Conservation (phyloP, 148 eudicot species). For the Beta vulgaris region DNA sequence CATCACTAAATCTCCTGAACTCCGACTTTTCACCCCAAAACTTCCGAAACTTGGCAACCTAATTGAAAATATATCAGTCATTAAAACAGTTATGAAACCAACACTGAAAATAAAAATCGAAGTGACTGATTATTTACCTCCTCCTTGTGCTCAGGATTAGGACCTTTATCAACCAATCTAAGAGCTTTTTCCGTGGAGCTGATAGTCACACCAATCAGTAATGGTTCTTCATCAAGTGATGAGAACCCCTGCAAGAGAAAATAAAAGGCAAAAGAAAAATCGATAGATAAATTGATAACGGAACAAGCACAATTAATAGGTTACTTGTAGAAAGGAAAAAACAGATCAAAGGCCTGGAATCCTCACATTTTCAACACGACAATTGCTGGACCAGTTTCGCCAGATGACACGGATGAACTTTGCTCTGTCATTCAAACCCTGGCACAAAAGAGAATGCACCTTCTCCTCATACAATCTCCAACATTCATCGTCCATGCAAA, state of each 20-base stretch:
- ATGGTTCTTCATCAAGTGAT: constrained; percentile 58
- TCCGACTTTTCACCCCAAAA: constrained; percentile 95
- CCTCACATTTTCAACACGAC: constrained; percentile 65
- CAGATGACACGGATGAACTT: constrained; percentile 74
- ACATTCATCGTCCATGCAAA: constrained; percentile 79
- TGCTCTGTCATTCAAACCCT: constrained; percentile 72
- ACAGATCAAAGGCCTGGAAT: constrained; percentile 5
- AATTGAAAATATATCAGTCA: constrained; percentile 17
- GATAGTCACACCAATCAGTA: constrained; percentile 66
- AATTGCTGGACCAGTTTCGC: constrained; percentile 54
- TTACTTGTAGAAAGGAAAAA: background rate
- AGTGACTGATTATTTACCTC: constrained; percentile 47
- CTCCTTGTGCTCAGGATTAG: constrained; percentile 73
- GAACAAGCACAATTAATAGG: background rate
- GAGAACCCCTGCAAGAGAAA: constrained; percentile 80
- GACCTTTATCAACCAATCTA: constrained; percentile 72
- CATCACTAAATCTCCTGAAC: constrained; percentile 71
- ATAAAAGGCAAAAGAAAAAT: background rate
- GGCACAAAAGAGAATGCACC: constrained; percentile 55
- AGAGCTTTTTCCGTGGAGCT: constrained; percentile 57
- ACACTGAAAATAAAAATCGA: constrained; percentile 4
- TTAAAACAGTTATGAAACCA: constrained; percentile 10
- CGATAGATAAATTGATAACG: background rate
- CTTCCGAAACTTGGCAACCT: constrained; percentile 69
- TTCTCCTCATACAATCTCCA: constrained; percentile 89